phyloP scores from a whole-genome alignment of 2,329 filamentous ascomycete genomes.

The Pseudopithomyces maydicus region DNA sequence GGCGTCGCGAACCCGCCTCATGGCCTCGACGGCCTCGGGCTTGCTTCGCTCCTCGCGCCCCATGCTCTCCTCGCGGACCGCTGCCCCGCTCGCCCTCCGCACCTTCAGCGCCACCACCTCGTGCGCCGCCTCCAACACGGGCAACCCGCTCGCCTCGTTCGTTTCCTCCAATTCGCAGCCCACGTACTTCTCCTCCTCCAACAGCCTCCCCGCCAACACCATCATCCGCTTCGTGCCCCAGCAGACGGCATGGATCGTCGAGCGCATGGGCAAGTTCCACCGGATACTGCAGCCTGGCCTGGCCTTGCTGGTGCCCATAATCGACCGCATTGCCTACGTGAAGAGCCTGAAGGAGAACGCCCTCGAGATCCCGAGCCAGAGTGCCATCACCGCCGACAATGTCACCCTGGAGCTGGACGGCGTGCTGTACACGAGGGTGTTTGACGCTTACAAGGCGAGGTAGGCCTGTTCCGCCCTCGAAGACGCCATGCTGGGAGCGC shows the following conservation, averaged over 20 bases:
- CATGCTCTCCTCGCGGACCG: conserved; percentile 19
- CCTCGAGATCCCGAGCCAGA: conserved; percentile 96
- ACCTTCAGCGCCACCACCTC: conserved; percentile 39
- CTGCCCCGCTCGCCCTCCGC: conserved; percentile 21
- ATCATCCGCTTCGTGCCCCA: conserved; percentile 97
- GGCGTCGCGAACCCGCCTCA: conserved; percentile 42
- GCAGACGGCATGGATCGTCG: conserved; percentile 98
- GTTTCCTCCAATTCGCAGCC: conserved; percentile 46
- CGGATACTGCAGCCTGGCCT: conserved; percentile 91
- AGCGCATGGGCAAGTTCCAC: conserved; percentile 98
- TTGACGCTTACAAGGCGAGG: conserved; percentile 98
- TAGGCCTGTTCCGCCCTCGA: conserved; percentile 47
- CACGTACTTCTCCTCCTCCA: conserved; percentile 72
- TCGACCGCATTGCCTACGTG: conserved; percentile 97
- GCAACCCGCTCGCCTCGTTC: conserved; percentile 31
- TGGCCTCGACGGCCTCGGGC: conserved; percentile 35
- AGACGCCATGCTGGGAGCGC: neutral
- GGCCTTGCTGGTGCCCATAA: conserved; percentile 83
- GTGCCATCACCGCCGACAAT: conserved; percentile 97
- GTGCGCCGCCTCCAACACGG: conserved; percentile 25
- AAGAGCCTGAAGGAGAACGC: conserved; percentile 96
- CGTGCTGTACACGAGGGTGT: conserved; percentile 92
- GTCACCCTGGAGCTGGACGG: conserved; percentile 96
- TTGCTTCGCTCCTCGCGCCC: conserved; percentile 29
- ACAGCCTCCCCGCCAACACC: conserved; percentile 84